Conservation (phyloP, 257 asterid genomes). For the Buddleja alternifolia region DNA sequence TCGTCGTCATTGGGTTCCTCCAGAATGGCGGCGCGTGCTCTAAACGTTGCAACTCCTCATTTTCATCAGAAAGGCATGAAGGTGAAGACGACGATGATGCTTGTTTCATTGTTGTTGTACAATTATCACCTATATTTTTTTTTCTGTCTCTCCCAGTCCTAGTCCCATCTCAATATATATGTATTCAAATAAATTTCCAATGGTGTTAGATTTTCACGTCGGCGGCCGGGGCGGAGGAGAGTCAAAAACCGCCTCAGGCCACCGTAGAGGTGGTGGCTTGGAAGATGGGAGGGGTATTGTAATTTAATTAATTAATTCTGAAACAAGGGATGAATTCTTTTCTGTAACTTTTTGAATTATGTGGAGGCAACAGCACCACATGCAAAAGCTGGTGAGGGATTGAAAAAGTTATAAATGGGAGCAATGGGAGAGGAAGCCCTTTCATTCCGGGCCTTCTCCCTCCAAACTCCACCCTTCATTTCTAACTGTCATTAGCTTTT, state of each 20-base stretch:
- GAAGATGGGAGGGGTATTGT: background rate
- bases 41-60: slow-evolving; percentile 52
- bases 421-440: slow-evolving; percentile 39
- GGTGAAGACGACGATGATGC: slow-evolving; percentile 28
- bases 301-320: too few relatives aligned
- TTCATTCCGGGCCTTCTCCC: slow-evolving; percentile 36
- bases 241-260: slow-evolving; percentile 60
- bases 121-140: slow-evolving; percentile 27
- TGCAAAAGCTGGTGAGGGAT: slow-evolving; percentile 25
- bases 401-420: slow-evolving; percentile 38
- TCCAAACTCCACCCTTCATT: slow-evolving; percentile 38
- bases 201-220: background rate
- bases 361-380: slow-evolving; percentile 32
- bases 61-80: slow-evolving; percentile 41
- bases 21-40: slow-evolving; percentile 66
- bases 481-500: slow-evolving; percentile 21
- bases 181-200: background rate
- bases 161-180: background rate
- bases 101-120: background rate
- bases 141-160: too few relatives aligned
- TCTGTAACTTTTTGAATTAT: slow-evolving; percentile 12
- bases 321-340: slow-evolving; percentile 13
- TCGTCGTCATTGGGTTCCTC: slow-evolving; percentile 40
- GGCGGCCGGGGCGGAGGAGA: slow-evolving; percentile 57
- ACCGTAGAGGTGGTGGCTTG: slow-evolving; percentile 38